These are phyloP conservation scores for Aquanectria penicillioides DNA, from an alignment of 2,329 filamentous ascomycete genomes.

Conservation along the genomic window DNA sequence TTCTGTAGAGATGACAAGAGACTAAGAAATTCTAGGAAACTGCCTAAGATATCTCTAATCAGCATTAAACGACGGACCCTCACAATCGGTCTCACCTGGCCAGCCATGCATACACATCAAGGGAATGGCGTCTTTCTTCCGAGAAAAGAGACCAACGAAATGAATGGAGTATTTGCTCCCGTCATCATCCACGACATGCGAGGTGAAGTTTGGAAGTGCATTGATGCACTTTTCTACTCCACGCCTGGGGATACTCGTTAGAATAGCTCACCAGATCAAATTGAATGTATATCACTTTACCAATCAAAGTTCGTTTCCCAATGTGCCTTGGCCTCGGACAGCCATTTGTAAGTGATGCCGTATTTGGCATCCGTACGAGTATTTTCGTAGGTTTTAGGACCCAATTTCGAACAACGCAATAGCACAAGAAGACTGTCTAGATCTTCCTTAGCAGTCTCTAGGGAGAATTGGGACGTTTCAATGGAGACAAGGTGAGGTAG, in stretches of 20 bases:
- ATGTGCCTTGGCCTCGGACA: background rate
- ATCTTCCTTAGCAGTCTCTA: background rate
- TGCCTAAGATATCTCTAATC: background rate
- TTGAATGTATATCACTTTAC: background rate
- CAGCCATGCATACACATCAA: background rate
- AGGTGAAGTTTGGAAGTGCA: background rate
- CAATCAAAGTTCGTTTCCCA: background rate
- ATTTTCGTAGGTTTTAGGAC: background rate
- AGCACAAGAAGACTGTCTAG: background rate
- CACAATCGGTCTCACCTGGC: background rate
- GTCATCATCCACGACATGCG: background rate
- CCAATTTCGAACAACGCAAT: background rate
- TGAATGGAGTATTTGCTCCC: background rate
- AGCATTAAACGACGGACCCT: no score
- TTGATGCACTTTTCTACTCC: background rate
- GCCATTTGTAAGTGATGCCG: background rate
- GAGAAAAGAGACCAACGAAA: background rate
- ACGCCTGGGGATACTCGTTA: background rate
- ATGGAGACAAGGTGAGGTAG: background rate
- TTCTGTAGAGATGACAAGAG: slow-evolving; percentile 56
- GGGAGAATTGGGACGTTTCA: background rate
- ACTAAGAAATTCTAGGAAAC: slow-evolving; percentile 59
- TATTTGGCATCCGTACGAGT: background rate
- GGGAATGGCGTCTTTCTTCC: background rate
- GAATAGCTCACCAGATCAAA: no score